Evolutionary conservation across 2,329 filamentous ascomycete genomes (phyloP), one percentile per base, ranked within the genome.

Genomic region (Fusarium devonianum): DNA sequence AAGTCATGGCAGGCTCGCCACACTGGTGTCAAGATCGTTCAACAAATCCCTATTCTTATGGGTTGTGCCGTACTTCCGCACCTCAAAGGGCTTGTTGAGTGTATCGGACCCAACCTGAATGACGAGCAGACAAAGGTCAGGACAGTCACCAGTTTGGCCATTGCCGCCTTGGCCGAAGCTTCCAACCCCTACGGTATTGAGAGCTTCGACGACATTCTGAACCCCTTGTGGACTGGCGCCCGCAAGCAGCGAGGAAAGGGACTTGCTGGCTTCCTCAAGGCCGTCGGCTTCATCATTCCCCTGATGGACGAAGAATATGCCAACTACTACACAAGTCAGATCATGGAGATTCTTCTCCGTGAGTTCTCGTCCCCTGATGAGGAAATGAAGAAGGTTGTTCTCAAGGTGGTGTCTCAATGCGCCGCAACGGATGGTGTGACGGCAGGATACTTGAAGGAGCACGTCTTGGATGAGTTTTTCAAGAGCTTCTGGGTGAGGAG

Each of bases 301-400:
- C 83, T 99, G 41, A 99, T 99, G 94, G 94, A 99, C 75, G 94
- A 99, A 73, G 94, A 99, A 69, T 97, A 97, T 71, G 93, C 94
- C 73, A 97, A 97, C 71, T 99, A 99, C 76, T 99, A 99, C 69
- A 97, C 94, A 7, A 90, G 87, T 62, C 92, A 99, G 72, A 97
- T 99, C 66, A 97, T 99, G 93, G 94, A 97, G 72, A 97, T 97
- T 66, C 78, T 99, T 11, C 84, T 97, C 21, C 86, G 94, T 65
- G 94, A 99, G 69, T 99, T 99, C 67, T 89, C 92, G 6, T 97
- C 93, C 1, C 94, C 94, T 0, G 94, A 99, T 61, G 94, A 99
- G 73, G 94, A 99, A 73, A 99, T 99, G 94, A 99, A 97, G 77
- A 99, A 99, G 77, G 94, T 99, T 1, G 94, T 99, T 7, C 78